phyloP scores from a whole-genome alignment of 768 basidiomycete genomes.

The Tricholoma flavovirens region DNA sequence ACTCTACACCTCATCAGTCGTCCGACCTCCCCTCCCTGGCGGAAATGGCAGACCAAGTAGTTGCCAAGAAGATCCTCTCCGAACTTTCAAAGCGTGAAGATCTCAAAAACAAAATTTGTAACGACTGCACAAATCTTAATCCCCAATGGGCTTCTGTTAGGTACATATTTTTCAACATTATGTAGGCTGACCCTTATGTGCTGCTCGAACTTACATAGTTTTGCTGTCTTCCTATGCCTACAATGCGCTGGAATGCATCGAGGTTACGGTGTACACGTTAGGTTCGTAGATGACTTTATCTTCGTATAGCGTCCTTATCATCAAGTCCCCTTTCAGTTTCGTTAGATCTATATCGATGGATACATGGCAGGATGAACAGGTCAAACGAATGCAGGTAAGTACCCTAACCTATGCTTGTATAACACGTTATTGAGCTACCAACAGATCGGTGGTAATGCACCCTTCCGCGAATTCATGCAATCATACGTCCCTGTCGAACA shows the following conservation, averaged over 20 bases:
- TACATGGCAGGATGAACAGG: slow-evolving; percentile 88
- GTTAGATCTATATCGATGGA: slow-evolving; percentile 96
- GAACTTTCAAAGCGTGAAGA: slow-evolving; percentile 71
- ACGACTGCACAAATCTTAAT: slow-evolving; percentile 83
- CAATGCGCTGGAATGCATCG: slow-evolving; percentile 82
- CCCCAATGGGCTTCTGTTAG: slow-evolving; percentile 93
- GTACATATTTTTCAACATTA: slow-evolving; percentile 28
- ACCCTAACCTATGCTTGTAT: slow-evolving; percentile 1
- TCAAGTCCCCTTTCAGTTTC: slow-evolving; percentile 47
- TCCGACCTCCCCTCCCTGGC: slow-evolving; percentile 2
- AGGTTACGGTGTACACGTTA: slow-evolving; percentile 93
- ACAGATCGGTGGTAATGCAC: slow-evolving; percentile 83
- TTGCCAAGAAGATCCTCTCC: slow-evolving; percentile 65
- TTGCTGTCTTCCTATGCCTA: slow-evolving; percentile 87
- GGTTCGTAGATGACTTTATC: slow-evolving; percentile 33
- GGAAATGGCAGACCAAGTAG: slow-evolving; percentile 50
- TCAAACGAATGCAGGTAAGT: slow-evolving; percentile 81
- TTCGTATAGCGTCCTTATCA: slow-evolving; percentile 12
- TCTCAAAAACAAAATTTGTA: slow-evolving; percentile 70
- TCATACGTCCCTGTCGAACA: slow-evolving; percentile 61
- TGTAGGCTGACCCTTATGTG: slow-evolving; percentile 9
- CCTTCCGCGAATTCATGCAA: slow-evolving; percentile 74
- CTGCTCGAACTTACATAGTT: slow-evolving; percentile 38
- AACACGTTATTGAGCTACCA: background rate
- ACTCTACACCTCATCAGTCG: background rate